Evolutionary conservation across 208 protist species (phyloP).

Genomic region (Leishmania martiniquensis): DNA sequence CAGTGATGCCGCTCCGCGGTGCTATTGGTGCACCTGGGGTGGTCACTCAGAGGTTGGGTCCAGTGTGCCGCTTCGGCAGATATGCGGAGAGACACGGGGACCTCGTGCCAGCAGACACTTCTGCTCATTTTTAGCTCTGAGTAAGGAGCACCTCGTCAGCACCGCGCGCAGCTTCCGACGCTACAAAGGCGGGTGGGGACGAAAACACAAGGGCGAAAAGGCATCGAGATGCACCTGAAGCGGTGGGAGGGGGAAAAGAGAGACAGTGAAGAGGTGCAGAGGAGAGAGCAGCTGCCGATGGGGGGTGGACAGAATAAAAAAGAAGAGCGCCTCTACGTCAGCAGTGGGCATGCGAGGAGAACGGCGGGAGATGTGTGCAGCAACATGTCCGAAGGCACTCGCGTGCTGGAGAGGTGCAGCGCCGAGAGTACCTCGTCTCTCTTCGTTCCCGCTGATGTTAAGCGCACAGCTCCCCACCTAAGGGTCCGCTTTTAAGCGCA

Average conservation of each 20-base stretch:
- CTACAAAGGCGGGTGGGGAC: neutral
- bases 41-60: neutral
- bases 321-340: neutral
- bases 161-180: neutral
- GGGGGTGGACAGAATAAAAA: neutral
- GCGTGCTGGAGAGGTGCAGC: neutral
- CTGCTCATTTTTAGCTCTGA: neutral
- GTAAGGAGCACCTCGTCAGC: neutral
- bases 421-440: neutral
- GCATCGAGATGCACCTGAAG: conserved; percentile 15
- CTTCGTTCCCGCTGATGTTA: neutral
- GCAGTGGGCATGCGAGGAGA: neutral
- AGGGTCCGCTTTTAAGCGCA: neutral
- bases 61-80: neutral
- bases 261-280: neutral
- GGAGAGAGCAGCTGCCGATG: neutral
- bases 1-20: neutral
- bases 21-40: neutral
- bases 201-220: neutral
- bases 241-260: neutral
- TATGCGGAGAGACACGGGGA: conserved; percentile 5
- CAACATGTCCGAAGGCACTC: neutral
- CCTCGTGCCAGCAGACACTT: neutral
- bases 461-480: neutral
- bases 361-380: neutral